Evolutionary conservation across 2,329 filamentous ascomycete species (phyloP).

Genomic region (Colletotrichum sp.): DNA sequence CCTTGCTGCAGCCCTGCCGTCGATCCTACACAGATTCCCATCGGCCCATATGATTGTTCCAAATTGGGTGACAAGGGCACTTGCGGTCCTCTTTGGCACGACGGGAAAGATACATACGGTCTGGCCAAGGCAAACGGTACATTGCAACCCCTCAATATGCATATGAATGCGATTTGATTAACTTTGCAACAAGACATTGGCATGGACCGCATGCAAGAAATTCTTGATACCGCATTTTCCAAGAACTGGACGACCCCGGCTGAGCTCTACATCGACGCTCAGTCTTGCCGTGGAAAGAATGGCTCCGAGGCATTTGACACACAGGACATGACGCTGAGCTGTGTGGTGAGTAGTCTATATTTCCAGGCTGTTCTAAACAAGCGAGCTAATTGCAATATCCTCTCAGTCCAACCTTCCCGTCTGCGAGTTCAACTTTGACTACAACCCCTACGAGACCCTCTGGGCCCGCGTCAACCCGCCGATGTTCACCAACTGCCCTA

Average conservation of each 20-base stretch:
- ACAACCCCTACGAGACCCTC: background rate
- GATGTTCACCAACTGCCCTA: slow-evolving; percentile 1
- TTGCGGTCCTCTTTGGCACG: slow-evolving; percentile 10
- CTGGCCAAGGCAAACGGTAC: background rate
- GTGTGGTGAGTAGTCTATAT: background rate
- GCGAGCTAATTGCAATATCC: background rate
- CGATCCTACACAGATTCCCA: background rate
- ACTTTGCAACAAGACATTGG: background rate
- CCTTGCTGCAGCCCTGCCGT: background rate
- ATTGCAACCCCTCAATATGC: background rate
- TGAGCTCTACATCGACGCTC: background rate
- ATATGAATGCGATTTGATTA: background rate
- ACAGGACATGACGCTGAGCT: background rate
- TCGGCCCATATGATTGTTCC: background rate
- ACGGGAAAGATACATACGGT: slow-evolving; percentile 2
- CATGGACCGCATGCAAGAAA: background rate
- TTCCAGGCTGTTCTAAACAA: accelerated
- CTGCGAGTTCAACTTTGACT: slow-evolving; percentile 9
- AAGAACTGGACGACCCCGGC: slow-evolving; percentile 9
- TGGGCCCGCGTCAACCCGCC: background rate
- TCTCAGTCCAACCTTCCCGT: background rate
- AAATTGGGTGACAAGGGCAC: background rate
- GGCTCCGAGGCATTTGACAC: background rate
- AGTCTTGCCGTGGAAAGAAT: background rate
- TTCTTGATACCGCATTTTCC: background rate